Evolutionary conservation across 208 protist species (phyloP), one percentile per base, ranked within the genome.

Genomic region (Trypanosoma platydactyli): DNA sequence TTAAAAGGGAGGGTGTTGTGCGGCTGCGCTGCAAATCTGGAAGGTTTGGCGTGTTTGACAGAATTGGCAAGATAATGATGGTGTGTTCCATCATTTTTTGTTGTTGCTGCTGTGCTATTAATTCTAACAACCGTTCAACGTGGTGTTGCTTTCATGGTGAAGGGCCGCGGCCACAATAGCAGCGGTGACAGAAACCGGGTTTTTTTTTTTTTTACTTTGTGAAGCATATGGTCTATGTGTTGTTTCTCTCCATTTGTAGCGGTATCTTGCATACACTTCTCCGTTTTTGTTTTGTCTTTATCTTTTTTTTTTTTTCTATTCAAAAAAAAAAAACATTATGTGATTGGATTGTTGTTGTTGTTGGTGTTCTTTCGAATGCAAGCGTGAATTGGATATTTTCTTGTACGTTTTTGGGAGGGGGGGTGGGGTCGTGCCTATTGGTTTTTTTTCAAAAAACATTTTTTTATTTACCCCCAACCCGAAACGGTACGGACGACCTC

Each of bases 241-340:
- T 41, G 35, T 44, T 22, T 44, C 16, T 44, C 13, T 58, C 9
- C 41, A 44, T 33, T 11, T 61, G 38, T 13, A 11, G 18, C 1
- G 22, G 3, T 49, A 16, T 16, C 20, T 50, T 50, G 2, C 12
- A 29, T 48, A 20, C 18, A 24, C 25, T 41, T 1, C 46, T 27
- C 33, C 25, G 25, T 16, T 20, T 38, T 51, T 51, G 33, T 30
- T 22, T 62, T 25, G n/a, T 40, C 27, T 30, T 51, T 5, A 45
- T 16, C 38, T 11, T 52, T 15, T 20, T 60, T 58, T 58, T 58
- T 27, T 58, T 58, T n/a, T 45, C 44, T 41, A 57, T 29, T 38
- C 12, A 57, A 15, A 30, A 41, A 57, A n/a, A 24, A 59, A n/a
- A n/a, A n/a, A n/a, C n/a, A n/a, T n/a, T n/a, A n/a, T n/a, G n/a